These are phyloP conservation scores for Aspergillus novoparasiticus DNA, from an alignment of 2,329 filamentous ascomycete species.

Conservation along the genomic window DNA sequence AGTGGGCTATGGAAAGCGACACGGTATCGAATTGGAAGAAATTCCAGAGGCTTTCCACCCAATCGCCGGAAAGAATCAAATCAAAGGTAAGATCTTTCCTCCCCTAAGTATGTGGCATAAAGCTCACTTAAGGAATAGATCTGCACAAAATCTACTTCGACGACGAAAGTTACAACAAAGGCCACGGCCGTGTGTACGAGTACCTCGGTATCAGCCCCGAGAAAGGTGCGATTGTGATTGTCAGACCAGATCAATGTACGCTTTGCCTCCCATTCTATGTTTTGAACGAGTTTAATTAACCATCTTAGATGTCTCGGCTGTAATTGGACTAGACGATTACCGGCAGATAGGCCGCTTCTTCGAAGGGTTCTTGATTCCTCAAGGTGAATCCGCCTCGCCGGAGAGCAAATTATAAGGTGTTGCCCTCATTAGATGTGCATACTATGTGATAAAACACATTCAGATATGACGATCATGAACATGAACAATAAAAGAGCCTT, in stretches of 20 bases:
- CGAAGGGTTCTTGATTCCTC: slow-evolving; percentile 32
- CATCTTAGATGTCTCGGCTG: slow-evolving; percentile 42
- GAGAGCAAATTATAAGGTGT: slow-evolving; percentile 14
- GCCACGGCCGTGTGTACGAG: slow-evolving; percentile 61
- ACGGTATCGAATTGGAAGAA: slow-evolving; percentile 52
- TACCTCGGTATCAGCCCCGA: slow-evolving; percentile 55
- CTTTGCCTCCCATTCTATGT: background rate
- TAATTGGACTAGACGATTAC: slow-evolving; percentile 36
- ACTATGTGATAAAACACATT: background rate
- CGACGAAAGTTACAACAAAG: slow-evolving; percentile 57
- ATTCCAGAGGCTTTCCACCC: slow-evolving; percentile 62
- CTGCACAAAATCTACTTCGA: slow-evolving; percentile 62
- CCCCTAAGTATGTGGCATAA: background rate
- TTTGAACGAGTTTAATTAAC: background rate
- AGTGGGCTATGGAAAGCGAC: slow-evolving; percentile 54
- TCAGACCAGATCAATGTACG: slow-evolving; percentile 65
- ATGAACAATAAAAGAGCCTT: background rate
- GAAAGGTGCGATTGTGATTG: slow-evolving; percentile 53
- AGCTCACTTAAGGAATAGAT: slow-evolving; percentile 40
- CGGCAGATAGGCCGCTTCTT: slow-evolving; percentile 39
- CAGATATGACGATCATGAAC: background rate
- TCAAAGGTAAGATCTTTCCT: slow-evolving; percentile 49
- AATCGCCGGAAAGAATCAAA: slow-evolving; percentile 56
- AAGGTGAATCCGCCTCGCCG: slow-evolving; percentile 7
- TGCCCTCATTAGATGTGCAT: background rate